Evolutionary conservation across 441 rosid species (phyloP).

Genomic region (Erysimum pusillum): DNA sequence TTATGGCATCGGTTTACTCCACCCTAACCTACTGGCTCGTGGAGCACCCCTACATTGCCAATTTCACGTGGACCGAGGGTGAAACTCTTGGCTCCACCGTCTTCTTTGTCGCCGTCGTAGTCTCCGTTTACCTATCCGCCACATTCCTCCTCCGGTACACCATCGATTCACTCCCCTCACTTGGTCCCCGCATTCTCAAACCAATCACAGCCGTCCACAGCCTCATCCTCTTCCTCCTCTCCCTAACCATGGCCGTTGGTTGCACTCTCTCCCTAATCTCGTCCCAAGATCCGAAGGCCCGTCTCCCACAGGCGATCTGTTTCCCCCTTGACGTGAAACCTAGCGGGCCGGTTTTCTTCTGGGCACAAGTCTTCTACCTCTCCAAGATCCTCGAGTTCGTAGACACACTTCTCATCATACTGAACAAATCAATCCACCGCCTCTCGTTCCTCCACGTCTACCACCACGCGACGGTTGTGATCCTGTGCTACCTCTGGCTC

Average conservation of each 20-base stretch:
- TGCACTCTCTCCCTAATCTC: slow-evolving; percentile 59
- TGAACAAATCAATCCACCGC: slow-evolving; percentile 55
- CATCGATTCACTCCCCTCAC: slow-evolving; percentile 43
- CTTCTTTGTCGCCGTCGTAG: slow-evolving; percentile 50
- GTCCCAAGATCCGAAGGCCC: slow-evolving; percentile 19
- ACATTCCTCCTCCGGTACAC: slow-evolving; percentile 50
- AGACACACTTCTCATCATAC: slow-evolving; percentile 65
- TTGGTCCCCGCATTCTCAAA: slow-evolving; percentile 55
- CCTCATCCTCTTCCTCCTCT: slow-evolving; percentile 56
- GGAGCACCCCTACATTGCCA: slow-evolving; percentile 63
- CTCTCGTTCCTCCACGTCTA: slow-evolving; percentile 76
- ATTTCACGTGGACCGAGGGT: slow-evolving; percentile 70
- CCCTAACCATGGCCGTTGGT: slow-evolving; percentile 67
- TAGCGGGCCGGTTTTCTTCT: slow-evolving; percentile 64
- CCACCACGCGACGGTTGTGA: slow-evolving; percentile 72
- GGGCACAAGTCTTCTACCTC: slow-evolving; percentile 75
- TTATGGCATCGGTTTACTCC: slow-evolving; percentile 37
- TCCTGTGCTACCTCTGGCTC: slow-evolving; percentile 70
- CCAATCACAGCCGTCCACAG: slow-evolving; percentile 72
- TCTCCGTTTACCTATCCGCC: slow-evolving; percentile 63
- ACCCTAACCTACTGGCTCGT: slow-evolving; percentile 66
- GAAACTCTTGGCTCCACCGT: slow-evolving; percentile 73
- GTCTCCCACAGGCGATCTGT: slow-evolving; percentile 52
- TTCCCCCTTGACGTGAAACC: slow-evolving; percentile 56
- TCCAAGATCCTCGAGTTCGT: slow-evolving; percentile 67